Percentiles rank a stretch among this genome's conserved stretches.
Conservation (phyloP, 148 eudicot genomes). For the Vaccinium vitisidaea region DNA sequence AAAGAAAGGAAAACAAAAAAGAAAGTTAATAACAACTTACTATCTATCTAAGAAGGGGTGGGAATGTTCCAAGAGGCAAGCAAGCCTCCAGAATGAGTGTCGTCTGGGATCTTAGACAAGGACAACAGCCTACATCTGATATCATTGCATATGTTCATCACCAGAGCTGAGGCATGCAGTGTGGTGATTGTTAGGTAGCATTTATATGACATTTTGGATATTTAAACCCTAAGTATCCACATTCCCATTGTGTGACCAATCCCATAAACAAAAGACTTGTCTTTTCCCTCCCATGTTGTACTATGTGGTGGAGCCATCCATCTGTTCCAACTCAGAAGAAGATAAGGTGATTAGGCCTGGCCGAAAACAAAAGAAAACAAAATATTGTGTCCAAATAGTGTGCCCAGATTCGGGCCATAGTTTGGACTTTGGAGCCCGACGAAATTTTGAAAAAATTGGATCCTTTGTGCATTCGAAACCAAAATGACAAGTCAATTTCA, state of each 20-base stretch:
- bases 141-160: no score
- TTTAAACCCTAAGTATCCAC: background rate
- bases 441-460: no score
- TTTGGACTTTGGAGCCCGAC: background rate
- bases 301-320: background rate
- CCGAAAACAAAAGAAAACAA: background rate
- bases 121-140: no score
- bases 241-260: slow-evolving; percentile 1
- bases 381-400: background rate
- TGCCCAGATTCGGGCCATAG: background rate
- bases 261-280: background rate
- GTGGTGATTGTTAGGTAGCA: background rate
- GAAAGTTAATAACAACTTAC: no score
- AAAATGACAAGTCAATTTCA: no score
- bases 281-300: background rate
- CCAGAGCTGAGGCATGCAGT: no score
- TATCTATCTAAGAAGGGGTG: no score
- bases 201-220: background rate
- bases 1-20: no score
- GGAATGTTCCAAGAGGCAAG: no score
- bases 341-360: background rate
- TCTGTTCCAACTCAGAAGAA: background rate
- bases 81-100: no score
- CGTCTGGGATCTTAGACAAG: no score
- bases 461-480: no score